A percentile compares a stretch with the other conserved stretches of the same genome.
These are phyloP conservation scores for Persicaria maculosa DNA, from an alignment of 148 eudicot genomes.

Conservation along the genomic window DNA sequence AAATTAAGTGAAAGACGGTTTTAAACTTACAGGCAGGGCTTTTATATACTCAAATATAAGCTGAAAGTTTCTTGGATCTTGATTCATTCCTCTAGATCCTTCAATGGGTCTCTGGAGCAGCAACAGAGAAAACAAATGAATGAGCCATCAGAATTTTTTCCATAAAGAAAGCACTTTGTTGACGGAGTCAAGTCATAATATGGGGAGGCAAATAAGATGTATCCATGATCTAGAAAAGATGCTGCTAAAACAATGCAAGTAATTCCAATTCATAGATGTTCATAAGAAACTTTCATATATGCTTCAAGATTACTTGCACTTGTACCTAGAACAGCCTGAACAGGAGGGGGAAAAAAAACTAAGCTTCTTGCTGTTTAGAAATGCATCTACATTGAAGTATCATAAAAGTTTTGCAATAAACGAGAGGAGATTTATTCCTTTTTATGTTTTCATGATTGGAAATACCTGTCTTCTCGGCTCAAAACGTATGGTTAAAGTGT, in stretches of 20 bases:
- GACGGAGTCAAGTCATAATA: not conserved
- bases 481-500: conserved; percentile 81
- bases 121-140: not conserved
- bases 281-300: not conserved
- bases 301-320: not conserved
- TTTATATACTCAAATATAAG: conserved; percentile 79
- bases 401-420: conserved; percentile 8
- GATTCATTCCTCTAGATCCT: conserved; percentile 49
- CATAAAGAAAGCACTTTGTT: not conserved
- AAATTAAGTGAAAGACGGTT: not conserved
- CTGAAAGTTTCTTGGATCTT: conserved; percentile 83
- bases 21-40: conserved; percentile 78
- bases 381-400: not conserved
- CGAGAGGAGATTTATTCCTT: conserved; percentile 6
- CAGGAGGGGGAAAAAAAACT: not conserved
- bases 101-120: conserved; percentile 64
- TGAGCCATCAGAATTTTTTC: not conserved
- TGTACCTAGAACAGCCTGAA: not conserved
- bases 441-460: not conserved
- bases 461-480: conserved; percentile 90
- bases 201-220: not conserved
- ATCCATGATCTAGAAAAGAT: not conserved
- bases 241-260: not conserved
- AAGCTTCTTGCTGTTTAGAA: not conserved
- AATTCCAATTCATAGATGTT: not conserved